A percentile compares a stretch with the other conserved stretches of the same genome.
Evolutionary conservation across 2,329 filamentous ascomycete species (phyloP).

Genomic region (Diaporthe humulicola): DNA sequence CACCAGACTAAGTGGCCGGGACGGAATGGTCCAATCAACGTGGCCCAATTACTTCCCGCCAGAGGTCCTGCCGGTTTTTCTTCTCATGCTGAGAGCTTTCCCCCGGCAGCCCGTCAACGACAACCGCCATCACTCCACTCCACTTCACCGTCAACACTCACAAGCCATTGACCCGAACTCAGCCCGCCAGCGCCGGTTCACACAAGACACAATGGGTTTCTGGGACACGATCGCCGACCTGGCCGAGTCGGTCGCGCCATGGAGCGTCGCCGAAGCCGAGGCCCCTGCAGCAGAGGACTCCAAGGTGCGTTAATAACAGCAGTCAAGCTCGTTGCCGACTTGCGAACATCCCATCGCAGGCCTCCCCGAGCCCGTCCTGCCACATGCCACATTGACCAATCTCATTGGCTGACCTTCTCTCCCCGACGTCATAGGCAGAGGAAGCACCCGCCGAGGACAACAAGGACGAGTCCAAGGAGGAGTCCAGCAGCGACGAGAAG

Average conservation of each 20-base stretch:
- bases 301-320: conserved; percentile 55
- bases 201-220: conserved; percentile 69
- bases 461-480: conserved; percentile 61
- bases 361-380: neutral
- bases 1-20: neutral
- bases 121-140: conserved; percentile 46
- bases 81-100: conserved; percentile 54
- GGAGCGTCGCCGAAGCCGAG: conserved; percentile 75
- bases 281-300: conserved; percentile 76
- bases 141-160: conserved; percentile 45
- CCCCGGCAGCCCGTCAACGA: conserved; percentile 53
- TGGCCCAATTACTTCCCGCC: conserved; percentile 55
- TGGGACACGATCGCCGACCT: conserved; percentile 75
- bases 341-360: neutral
- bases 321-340: neutral
- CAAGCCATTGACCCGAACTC: conserved; percentile 49
- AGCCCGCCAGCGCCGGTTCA: conserved; percentile 53
- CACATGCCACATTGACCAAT: neutral
- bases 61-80: conserved; percentile 51
- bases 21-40: conserved; percentile 58
- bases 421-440: conserved; percentile 50
- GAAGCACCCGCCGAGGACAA: conserved; percentile 50
- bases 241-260: conserved; percentile 75
- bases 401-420: neutral
- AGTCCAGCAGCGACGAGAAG: conserved; percentile 58